Evolutionary conservation across 2,329 filamentous ascomycete genomes (phyloP).

Genomic region (Plenodomus tracheiphilus): DNA sequence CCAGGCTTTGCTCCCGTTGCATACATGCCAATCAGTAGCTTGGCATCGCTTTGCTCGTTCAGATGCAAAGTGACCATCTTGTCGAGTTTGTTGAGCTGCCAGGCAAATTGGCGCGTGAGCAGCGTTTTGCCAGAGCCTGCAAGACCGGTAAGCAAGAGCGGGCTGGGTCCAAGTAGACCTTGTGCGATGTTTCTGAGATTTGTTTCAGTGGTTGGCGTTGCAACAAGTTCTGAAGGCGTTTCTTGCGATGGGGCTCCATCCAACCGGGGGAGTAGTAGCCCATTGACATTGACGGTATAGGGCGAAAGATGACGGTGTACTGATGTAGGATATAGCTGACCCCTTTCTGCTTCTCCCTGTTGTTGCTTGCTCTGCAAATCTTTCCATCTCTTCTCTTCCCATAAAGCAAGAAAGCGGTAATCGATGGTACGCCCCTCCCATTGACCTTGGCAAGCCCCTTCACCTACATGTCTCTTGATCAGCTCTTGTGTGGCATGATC

Average conservation of each 20-base stretch:
- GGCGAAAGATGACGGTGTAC: slow-evolving; percentile 31
- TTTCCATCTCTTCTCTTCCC: slow-evolving; percentile 63
- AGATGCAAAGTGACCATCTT: slow-evolving; percentile 92
- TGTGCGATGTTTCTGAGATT: slow-evolving; percentile 74
- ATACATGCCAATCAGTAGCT: slow-evolving; percentile 93
- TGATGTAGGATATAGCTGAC: background rate
- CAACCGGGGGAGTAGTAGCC: slow-evolving; percentile 45
- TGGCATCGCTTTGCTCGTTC: slow-evolving; percentile 97
- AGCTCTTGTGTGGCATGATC: slow-evolving; percentile 78
- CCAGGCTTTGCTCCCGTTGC: slow-evolving; percentile 85
- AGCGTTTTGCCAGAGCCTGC: slow-evolving; percentile 91
- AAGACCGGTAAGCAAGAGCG: slow-evolving; percentile 79
- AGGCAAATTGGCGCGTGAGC: slow-evolving; percentile 78
- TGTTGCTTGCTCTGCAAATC: slow-evolving; percentile 16
- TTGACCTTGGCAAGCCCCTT: slow-evolving; percentile 65
- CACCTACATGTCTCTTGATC: slow-evolving; percentile 66
- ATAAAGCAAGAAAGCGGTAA: slow-evolving; percentile 71
- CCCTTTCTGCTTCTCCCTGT: slow-evolving; percentile 2
- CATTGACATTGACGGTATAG: slow-evolving; percentile 39
- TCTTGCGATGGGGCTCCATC: slow-evolving; percentile 33
- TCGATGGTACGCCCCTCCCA: slow-evolving; percentile 80
- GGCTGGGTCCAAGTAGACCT: slow-evolving; percentile 67
- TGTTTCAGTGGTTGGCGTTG: slow-evolving; percentile 70
- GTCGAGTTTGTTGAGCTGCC: slow-evolving; percentile 74
- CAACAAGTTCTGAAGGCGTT: slow-evolving; percentile 48